phyloP scores from a whole-genome alignment of 345 rosid genomes.

The Brassica juncea region DNA sequence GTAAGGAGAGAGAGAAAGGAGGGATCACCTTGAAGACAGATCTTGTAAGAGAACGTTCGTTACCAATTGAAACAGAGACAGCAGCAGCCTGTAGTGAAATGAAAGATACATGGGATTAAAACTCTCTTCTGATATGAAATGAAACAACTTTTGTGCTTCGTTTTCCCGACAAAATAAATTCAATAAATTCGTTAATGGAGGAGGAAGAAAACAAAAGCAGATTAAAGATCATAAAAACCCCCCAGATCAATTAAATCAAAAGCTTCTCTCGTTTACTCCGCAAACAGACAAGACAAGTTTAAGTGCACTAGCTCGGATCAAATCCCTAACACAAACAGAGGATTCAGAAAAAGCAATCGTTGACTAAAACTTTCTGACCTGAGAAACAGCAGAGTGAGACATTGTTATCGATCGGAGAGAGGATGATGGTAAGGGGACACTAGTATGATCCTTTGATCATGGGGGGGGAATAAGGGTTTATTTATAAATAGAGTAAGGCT shows the following conservation, averaged over 20 bases:
- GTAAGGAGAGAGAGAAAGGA: neutral
- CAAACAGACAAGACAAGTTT: constrained; percentile 1
- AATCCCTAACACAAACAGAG: constrained; percentile 5
- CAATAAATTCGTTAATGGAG: neutral
- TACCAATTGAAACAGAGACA: constrained; percentile 36
- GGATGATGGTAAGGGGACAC: neutral
- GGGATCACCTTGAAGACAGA: constrained; percentile 39
- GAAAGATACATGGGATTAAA: neutral
- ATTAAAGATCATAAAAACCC: constrained; percentile 9
- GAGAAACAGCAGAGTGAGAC: constrained; percentile 42
- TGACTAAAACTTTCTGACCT: constrained; percentile 30
- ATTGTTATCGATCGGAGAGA: constrained; percentile 21
- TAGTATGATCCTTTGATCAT: constrained; percentile 7
- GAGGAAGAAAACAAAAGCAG: constrained; percentile 2
- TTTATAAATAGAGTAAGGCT: constrained; percentile 26
- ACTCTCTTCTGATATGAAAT: neutral
- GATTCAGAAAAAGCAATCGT: neutral
- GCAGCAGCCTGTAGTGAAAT: constrained; percentile 30
- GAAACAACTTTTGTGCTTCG: neutral
- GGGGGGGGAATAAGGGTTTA: constrained; percentile 1
- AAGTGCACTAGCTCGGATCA: neutral
- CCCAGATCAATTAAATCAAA: neutral
- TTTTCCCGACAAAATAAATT: neutral
- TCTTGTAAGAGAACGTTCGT: constrained; percentile 34
- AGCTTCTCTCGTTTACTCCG: constrained; percentile 35